Evolutionary conservation across 2,329 filamentous ascomycete genomes (phyloP).

Genomic region (Neurospora sp.): DNA sequence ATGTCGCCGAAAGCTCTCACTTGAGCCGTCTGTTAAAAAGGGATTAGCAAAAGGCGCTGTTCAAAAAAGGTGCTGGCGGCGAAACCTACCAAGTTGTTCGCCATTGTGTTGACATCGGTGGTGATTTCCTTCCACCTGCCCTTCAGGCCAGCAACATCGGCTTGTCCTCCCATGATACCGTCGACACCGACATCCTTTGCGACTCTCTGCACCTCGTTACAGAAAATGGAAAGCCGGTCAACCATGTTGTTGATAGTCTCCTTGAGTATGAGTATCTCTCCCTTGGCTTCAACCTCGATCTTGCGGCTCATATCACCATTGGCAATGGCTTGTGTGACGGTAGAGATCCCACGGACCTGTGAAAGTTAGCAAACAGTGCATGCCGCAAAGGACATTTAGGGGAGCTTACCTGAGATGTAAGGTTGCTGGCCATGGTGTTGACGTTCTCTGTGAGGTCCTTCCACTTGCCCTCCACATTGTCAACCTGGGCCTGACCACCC

Average conservation of each 20-base stretch:
- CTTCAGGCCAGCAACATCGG: constrained; percentile 84
- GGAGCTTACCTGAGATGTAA: constrained; percentile 51
- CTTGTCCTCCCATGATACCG: constrained; percentile 96
- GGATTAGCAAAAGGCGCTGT: constrained; percentile 21
- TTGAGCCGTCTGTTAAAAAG: constrained; percentile 69
- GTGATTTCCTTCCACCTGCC: constrained; percentile 98
- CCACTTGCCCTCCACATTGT: constrained; percentile 96
- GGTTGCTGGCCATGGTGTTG: constrained; percentile 64
- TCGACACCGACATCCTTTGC: constrained; percentile 95
- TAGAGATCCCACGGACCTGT: constrained; percentile 81
- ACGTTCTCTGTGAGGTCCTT: constrained; percentile 90
- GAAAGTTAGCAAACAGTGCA: background rate
- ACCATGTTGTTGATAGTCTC: constrained; percentile 99
- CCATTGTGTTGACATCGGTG: constrained; percentile 92
- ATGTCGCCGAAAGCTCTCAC: constrained; percentile 97
- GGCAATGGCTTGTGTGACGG: constrained; percentile 89
- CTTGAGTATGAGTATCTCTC: constrained; percentile 88
- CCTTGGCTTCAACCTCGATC: constrained; percentile 89
- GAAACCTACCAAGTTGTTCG: constrained; percentile 48
- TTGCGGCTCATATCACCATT: constrained; percentile 94
- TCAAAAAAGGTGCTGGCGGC: background rate
- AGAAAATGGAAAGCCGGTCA: constrained; percentile 88
- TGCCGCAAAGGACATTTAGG: background rate
- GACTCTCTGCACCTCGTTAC: constrained; percentile 88
- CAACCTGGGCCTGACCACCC: constrained; percentile 86